Evolutionary conservation across 768 basidiomycete genomes (phyloP).

Genomic region (Termitomyces sp.): DNA sequence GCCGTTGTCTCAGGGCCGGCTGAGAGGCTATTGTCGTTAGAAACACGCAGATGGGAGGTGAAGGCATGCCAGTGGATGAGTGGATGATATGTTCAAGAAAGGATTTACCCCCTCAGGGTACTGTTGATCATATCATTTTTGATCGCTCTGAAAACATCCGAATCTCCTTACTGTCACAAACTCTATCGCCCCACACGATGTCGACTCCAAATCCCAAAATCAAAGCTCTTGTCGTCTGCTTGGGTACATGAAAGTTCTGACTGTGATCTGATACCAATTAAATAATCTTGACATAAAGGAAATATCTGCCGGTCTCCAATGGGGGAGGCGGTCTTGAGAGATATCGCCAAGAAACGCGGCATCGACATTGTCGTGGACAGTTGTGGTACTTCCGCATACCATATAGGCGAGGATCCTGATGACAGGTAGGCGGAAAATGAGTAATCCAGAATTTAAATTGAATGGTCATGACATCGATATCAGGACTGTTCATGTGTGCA

Average conservation of each 20-base stretch:
- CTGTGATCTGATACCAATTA: not conserved
- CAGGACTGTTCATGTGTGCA: constrained; percentile 64
- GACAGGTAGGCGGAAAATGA: constrained; percentile 44
- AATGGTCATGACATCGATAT: not conserved
- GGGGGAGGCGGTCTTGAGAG: constrained; percentile 81
- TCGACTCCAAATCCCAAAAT: constrained; percentile 18
- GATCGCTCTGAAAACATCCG: not conserved
- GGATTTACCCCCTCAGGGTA: not conserved
- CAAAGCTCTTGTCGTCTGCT: constrained; percentile 63
- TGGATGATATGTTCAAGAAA: not conserved
- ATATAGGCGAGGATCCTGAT: constrained; percentile 81
- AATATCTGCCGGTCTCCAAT: constrained; percentile 91
- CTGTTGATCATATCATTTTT: constrained; percentile 2
- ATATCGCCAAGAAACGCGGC: constrained; percentile 62
- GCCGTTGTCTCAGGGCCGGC: constrained; percentile 69
- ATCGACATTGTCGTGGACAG: constrained; percentile 73
- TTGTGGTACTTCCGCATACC: constrained; percentile 82
- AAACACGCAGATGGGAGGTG: constrained; percentile 81
- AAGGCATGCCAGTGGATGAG: constrained; percentile 43
- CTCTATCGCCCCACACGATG: constrained; percentile 1
- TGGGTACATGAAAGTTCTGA: constrained; percentile 30
- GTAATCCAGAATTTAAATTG: not conserved
- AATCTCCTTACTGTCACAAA: not conserved
- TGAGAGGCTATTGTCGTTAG: constrained; percentile 88
- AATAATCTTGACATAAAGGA: constrained; percentile 28